phyloP scores from a whole-genome alignment of 768 basidiomycete species.

The Leccinum disarticulatum region DNA sequence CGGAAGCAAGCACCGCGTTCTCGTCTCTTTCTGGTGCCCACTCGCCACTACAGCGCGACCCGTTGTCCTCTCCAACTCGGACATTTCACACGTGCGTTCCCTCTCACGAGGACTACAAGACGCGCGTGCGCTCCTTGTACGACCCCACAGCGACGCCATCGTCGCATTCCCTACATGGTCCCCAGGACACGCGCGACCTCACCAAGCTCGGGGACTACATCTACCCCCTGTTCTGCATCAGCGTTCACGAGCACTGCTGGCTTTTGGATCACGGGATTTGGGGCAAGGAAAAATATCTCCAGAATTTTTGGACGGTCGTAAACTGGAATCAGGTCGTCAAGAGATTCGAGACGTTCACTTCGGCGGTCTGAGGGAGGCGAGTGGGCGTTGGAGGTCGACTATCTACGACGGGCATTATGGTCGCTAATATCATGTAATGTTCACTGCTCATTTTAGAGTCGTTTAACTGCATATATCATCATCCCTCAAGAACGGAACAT shows the following conservation, averaged over 20 bases:
- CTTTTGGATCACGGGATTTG: constrained; percentile 86
- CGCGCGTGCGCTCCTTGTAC: constrained; percentile 27
- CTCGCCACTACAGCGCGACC: constrained; percentile 28
- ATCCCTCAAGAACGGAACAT: neutral
- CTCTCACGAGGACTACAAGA: constrained; percentile 5
- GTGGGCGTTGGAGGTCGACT: constrained; percentile 1
- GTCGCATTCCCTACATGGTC: constrained; percentile 1
- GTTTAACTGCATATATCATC: constrained; percentile 11
- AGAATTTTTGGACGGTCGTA: constrained; percentile 79
- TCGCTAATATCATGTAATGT: constrained; percentile 4
- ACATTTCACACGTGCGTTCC: constrained; percentile 28
- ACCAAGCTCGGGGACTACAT: constrained; percentile 50
- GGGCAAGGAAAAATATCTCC: constrained; percentile 87
- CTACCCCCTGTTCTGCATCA: constrained; percentile 75
- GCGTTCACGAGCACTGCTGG: constrained; percentile 86
- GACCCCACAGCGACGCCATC: constrained; percentile 18
- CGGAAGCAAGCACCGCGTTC: constrained; percentile 33
- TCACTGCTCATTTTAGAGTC: constrained; percentile 22
- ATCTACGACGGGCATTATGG: constrained; percentile 12
- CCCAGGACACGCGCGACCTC: constrained; percentile 26
- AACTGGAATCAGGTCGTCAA: constrained; percentile 66
- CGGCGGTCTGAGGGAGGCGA: constrained; percentile 9
- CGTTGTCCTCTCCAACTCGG: constrained; percentile 29
- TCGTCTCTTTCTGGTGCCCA: constrained; percentile 47
- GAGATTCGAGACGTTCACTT: constrained; percentile 29